phyloP scores from a whole-genome alignment of 2,329 filamentous ascomycete genomes.

The Grosmannia serpens region DNA sequence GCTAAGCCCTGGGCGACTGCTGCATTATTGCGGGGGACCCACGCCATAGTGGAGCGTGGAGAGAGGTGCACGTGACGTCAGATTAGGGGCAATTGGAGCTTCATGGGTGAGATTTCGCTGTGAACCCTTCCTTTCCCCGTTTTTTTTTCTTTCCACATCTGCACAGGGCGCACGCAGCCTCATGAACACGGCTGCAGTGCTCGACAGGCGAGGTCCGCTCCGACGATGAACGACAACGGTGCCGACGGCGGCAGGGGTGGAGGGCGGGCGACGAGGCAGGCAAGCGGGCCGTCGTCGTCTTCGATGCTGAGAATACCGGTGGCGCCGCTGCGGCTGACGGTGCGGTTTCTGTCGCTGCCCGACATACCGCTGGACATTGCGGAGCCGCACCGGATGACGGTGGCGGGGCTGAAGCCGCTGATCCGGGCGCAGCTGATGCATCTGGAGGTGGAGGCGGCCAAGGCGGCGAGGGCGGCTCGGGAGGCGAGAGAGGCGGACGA shows the following conservation, averaged over 20 bases:
- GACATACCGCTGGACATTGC: constrained; percentile 72
- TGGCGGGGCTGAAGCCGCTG: constrained; percentile 68
- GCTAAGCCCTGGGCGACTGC: no score
- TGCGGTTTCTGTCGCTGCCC: constrained; percentile 80
- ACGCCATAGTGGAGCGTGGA: no score
- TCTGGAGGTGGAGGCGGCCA: not conserved
- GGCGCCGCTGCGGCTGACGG: constrained; percentile 58
- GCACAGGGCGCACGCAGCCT: no score
- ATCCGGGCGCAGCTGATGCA: constrained; percentile 57
- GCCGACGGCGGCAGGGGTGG: not conserved
- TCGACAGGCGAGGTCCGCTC: no score
- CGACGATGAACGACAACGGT: not conserved
- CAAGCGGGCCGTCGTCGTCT: not conserved
- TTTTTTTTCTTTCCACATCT: no score
- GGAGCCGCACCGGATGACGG: constrained; percentile 55
- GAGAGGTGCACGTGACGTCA: not conserved
- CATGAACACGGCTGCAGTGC: no score
- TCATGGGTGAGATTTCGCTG: no score
- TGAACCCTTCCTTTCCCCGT: no score
- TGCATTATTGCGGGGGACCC: no score
- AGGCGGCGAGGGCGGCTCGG: constrained; percentile 27
- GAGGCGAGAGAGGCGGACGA: constrained; percentile 24
- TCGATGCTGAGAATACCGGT: not conserved
- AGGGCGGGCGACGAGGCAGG: not conserved
- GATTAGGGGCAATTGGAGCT: not conserved